A percentile compares a stretch with the other conserved stretches of the same genome.
phyloP scores from a whole-genome alignment of 768 basidiomycete genomes.

The Termitomyces eurrhizus region DNA sequence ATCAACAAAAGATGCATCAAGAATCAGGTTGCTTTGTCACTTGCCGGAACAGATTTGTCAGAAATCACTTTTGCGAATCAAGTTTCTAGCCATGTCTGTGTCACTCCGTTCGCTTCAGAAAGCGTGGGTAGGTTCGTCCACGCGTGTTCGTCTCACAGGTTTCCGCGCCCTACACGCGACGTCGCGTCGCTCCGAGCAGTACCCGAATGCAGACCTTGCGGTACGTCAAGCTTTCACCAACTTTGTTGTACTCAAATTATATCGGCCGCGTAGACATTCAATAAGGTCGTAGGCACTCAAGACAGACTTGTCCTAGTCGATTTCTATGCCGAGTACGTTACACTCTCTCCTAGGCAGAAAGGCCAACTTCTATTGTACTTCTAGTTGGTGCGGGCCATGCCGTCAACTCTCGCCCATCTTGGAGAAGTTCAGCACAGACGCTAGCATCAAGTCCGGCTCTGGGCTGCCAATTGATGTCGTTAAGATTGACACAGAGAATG shows the following conservation, averaged over 20 bases:
- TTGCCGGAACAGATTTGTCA: constrained; percentile 1
- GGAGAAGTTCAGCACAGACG: constrained; percentile 49
- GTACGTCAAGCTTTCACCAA: constrained; percentile 26
- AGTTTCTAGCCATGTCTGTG: constrained; percentile 3
- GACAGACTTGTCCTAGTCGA: constrained; percentile 67
- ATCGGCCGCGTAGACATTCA: constrained; percentile 30
- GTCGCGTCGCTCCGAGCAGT: constrained; percentile 33
- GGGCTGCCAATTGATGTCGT: constrained; percentile 66
- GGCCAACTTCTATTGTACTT: not conserved
- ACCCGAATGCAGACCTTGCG: constrained; percentile 39
- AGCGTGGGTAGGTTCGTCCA: not conserved
- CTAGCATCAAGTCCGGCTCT: constrained; percentile 40
- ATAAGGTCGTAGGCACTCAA: constrained; percentile 31
- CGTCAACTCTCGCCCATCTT: constrained; percentile 68
- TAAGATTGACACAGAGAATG: constrained; percentile 60
- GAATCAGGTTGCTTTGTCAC: not conserved
- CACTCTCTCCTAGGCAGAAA: not conserved
- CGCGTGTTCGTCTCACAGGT: not conserved
- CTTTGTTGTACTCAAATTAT: not conserved
- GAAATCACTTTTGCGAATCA: not conserved
- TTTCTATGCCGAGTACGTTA: constrained; percentile 73
- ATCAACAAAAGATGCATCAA: not conserved
- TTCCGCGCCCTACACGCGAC: constrained; percentile 39
- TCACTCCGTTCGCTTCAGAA: constrained; percentile 9
- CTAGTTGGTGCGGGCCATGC: constrained; percentile 80